phyloP scores from a whole-genome alignment of 106 monocot species.

The Gastrodia elata region DNA sequence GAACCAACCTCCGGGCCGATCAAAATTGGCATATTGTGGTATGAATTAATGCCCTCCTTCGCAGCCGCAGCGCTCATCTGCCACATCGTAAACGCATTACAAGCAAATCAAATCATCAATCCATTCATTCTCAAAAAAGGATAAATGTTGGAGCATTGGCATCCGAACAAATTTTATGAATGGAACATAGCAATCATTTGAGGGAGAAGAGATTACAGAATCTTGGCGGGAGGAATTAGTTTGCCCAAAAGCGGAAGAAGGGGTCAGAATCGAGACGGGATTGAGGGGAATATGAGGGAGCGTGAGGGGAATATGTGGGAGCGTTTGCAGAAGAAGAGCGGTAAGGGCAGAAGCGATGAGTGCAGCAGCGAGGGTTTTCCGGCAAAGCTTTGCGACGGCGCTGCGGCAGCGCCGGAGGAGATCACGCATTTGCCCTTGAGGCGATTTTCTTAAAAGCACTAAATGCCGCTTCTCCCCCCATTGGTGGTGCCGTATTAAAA shows the following conservation, averaged over 20 bases:
- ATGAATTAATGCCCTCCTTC: neutral
- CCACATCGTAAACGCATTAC: neutral
- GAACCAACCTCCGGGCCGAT: neutral
- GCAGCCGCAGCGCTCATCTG: neutral
- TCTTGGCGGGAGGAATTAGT: neutral
- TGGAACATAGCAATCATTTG: neutral
- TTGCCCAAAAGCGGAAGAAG: neutral
- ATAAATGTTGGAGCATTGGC: neutral
- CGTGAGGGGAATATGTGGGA: conserved; percentile 1
- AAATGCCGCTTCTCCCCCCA: too few relatives aligned
- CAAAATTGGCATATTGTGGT: neutral
- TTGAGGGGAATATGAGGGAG: conserved; percentile 1
- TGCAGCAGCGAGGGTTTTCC: neutral
- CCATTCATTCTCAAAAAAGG: neutral
- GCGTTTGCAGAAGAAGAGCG: neutral
- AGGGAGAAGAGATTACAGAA: neutral
- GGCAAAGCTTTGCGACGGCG: neutral
- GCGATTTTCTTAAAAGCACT: too few relatives aligned
- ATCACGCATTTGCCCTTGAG: too few relatives aligned
- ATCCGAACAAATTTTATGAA: neutral
- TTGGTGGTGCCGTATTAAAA: too few relatives aligned
- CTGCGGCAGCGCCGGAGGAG: neutral
- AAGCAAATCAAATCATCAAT: neutral
- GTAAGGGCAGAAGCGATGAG: neutral
- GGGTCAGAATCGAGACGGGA: neutral